These are phyloP conservation scores for Talaromyces wortmannii DNA, from an alignment of 495 filamentous ascomycete genomes.

Conservation along the genomic window DNA sequence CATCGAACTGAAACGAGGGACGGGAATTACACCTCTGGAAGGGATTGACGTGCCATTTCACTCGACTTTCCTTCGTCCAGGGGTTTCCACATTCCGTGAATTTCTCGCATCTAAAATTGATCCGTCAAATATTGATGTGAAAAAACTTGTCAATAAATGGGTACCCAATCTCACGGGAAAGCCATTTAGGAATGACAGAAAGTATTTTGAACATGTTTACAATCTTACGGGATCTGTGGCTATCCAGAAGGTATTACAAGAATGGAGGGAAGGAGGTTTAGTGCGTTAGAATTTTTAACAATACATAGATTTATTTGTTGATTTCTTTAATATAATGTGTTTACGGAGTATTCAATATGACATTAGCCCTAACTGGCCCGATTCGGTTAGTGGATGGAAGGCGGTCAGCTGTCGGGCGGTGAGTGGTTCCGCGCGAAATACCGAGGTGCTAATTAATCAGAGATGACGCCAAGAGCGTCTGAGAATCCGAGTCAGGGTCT, in stretches of 20 bases:
- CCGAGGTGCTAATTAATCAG: too few relatives aligned
- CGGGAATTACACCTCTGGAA: slow-evolving; percentile 91
- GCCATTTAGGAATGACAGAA: slow-evolving; percentile 58
- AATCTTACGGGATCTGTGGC: slow-evolving; percentile 47
- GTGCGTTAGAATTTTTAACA: background rate
- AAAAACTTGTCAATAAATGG: slow-evolving; percentile 94
- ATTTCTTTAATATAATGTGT: background rate
- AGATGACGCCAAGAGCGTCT: too few relatives aligned
- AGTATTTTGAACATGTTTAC: slow-evolving; percentile 90
- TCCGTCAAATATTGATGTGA: slow-evolving; percentile 92
- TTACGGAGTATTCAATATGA: too few relatives aligned
- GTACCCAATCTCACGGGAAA: slow-evolving; percentile 96
- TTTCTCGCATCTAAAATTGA: slow-evolving; percentile 77
- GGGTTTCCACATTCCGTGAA: slow-evolving; percentile 94
- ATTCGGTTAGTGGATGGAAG: too few relatives aligned
- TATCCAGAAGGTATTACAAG: background rate
- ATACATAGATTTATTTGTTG: background rate
- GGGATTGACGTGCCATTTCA: slow-evolving; percentile 99
- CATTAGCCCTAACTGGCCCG: too few relatives aligned
- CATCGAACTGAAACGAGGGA: slow-evolving; percentile 82
- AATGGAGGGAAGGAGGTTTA: background rate
- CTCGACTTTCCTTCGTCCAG: slow-evolving; percentile 90
- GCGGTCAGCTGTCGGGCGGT: too few relatives aligned
- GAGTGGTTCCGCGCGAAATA: too few relatives aligned
- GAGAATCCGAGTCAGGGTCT: too few relatives aligned